phyloP scores from a whole-genome alignment of 352 stramenopile genomes.

The Phytophthora foliorum region DNA sequence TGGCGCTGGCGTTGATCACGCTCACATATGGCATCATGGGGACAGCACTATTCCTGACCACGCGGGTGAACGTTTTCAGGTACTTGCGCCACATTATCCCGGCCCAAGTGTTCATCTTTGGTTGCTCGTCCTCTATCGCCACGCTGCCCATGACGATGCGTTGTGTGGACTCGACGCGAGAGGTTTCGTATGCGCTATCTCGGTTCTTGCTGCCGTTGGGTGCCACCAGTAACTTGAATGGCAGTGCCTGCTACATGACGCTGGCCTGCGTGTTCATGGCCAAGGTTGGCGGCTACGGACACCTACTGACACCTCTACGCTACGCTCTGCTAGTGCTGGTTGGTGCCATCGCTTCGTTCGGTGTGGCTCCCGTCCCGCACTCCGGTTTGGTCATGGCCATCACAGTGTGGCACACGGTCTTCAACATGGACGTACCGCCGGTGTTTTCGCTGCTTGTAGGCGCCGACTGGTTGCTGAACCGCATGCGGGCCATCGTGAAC shows the following conservation, averaged over 20 bases:
- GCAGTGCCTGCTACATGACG: constrained; percentile 80
- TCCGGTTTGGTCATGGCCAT: constrained; percentile 81
- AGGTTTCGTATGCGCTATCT: constrained; percentile 69
- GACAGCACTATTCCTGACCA: constrained; percentile 59
- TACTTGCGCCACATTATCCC: constrained; percentile 77
- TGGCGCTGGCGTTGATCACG: constrained; percentile 53
- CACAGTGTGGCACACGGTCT: constrained; percentile 82
- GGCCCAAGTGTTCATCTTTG: constrained; percentile 80
- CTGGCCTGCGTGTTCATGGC: constrained; percentile 82
- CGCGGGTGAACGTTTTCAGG: constrained; percentile 69
- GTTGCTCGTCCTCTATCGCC: constrained; percentile 82
- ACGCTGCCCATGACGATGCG: constrained; percentile 84
- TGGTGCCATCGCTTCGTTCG: constrained; percentile 72
- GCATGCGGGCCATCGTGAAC: constrained; percentile 78
- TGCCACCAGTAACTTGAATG: constrained; percentile 78
- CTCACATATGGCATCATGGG: constrained; percentile 66
- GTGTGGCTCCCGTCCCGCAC: constrained; percentile 76
- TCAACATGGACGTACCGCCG: constrained; percentile 57
- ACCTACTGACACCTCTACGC: constrained; percentile 55
- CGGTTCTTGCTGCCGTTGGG: constrained; percentile 76
- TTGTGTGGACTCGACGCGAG: constrained; percentile 69
- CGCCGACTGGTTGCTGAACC: constrained; percentile 78
- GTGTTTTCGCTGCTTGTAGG: constrained; percentile 77
- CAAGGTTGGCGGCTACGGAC: constrained; percentile 57
- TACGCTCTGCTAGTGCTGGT: constrained; percentile 71